Percentiles rank a stretch among this genome's conserved stretches.
Evolutionary conservation across 164 flowering plant genomes (phyloP).

Genomic region (Kingdonia uniflora): DNA sequence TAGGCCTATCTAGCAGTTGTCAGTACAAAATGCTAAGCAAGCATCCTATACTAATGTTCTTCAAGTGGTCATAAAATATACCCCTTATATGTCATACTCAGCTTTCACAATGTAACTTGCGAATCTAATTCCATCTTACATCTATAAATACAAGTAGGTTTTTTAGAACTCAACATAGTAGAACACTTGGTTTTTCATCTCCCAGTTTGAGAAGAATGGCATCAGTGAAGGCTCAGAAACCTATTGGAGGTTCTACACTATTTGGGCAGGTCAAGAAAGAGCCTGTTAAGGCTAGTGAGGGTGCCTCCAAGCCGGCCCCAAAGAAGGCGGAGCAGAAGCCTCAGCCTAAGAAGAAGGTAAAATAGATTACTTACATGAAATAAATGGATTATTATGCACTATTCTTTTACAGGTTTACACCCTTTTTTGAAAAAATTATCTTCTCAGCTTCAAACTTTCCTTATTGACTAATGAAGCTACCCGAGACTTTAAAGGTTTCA

Average conservation of each 20-base stretch:
- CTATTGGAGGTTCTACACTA: conserved; percentile 22
- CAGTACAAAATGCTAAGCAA: no score
- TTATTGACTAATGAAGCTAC: background rate
- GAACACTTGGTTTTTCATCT: no score
- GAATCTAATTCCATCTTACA: no score
- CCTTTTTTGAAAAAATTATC: background rate
- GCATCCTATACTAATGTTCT: no score
- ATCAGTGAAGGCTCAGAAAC: conserved; percentile 37
- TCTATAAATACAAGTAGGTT: no score
- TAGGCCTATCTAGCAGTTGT: no score
- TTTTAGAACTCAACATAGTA: no score
- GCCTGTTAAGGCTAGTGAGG: conserved; percentile 20
- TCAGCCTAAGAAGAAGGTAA: conserved; percentile 34
- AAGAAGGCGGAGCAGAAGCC: conserved; percentile 33
- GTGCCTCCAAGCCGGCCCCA: conserved; percentile 20
- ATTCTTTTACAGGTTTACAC: background rate
- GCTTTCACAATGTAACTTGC: no score
- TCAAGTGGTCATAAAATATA: no score
- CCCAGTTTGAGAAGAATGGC: conserved; percentile 26
- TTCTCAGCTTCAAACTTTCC: background rate
- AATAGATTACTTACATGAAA: background rate
- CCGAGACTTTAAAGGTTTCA: no score
- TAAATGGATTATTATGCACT: background rate
- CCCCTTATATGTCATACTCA: no score
- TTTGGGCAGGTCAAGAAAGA: conserved; percentile 37